These are phyloP conservation scores for Toxicodendron radicans DNA, from an alignment of 345 rosid species.

Conservation along the genomic window DNA sequence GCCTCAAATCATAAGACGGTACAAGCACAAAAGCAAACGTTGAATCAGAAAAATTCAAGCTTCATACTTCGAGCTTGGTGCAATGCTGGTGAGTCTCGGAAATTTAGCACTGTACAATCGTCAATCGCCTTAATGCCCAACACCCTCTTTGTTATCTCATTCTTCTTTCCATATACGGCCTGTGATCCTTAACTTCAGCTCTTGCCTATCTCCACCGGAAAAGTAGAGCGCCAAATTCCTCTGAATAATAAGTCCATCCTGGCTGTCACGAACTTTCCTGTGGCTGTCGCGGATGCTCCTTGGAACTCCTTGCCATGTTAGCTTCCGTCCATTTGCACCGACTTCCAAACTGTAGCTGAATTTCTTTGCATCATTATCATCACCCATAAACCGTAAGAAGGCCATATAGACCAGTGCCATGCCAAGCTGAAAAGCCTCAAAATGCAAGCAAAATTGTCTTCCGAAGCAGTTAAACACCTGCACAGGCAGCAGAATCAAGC, in stretches of 20 bases:
- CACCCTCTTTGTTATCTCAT: constrained; percentile 22
- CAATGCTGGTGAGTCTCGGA: constrained; percentile 1
- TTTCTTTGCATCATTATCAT: constrained; percentile 78
- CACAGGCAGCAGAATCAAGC: constrained; percentile 6
- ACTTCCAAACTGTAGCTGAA: constrained; percentile 86
- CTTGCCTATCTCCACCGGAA: constrained; percentile 77
- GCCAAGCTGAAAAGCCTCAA: constrained; percentile 90
- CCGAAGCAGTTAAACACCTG: constrained; percentile 96
- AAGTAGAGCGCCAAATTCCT: constrained; percentile 84
- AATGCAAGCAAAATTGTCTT: constrained; percentile 87
- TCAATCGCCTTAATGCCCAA: constrained; percentile 12
- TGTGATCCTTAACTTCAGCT: constrained; percentile 77
- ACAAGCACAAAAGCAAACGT: constrained; percentile 2
- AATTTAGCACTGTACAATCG: constrained; percentile 27
- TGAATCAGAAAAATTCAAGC: constrained; percentile 12
- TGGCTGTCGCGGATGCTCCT: constrained; percentile 89
- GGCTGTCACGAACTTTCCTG: constrained; percentile 85
- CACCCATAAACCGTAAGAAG: constrained; percentile 90
- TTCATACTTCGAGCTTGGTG: constrained; percentile 17
- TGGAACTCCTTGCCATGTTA: constrained; percentile 85
- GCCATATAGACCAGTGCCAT: constrained; percentile 89
- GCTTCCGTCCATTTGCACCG: constrained; percentile 71
- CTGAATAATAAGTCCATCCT: constrained; percentile 77
- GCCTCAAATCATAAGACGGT: background rate
- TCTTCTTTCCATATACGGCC: constrained; percentile 93